Evolutionary conservation across 768 basidiomycete species (phyloP).

Genomic region (Pholiota molesta): DNA sequence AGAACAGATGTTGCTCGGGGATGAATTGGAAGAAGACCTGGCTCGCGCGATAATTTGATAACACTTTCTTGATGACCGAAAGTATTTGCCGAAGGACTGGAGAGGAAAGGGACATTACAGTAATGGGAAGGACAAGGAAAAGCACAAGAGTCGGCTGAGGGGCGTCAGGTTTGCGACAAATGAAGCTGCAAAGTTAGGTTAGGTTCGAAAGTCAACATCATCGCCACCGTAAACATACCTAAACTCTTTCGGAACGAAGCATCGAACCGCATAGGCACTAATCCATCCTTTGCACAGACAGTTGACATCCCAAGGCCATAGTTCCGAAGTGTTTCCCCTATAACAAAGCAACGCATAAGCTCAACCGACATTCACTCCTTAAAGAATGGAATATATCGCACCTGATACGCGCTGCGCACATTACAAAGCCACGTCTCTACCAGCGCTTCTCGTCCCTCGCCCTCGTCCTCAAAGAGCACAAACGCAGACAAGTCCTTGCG

Average conservation of each 20-base stretch:
- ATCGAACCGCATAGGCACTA: slow-evolving; percentile 68
- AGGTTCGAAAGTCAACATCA: not conserved
- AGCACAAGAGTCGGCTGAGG: slow-evolving; percentile 54
- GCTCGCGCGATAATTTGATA: slow-evolving; percentile 35
- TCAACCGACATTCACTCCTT: not conserved
- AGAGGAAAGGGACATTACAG: slow-evolving; percentile 65
- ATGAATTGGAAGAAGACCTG: slow-evolving; percentile 74
- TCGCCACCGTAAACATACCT: slow-evolving; percentile 37
- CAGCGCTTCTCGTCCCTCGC: slow-evolving; percentile 44
- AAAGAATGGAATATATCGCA: slow-evolving; percentile 34
- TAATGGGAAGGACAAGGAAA: slow-evolving; percentile 67
- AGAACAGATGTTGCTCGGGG: slow-evolving; percentile 62
- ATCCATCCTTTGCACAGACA: slow-evolving; percentile 52
- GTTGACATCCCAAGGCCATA: slow-evolving; percentile 54
- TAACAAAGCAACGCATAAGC: slow-evolving; percentile 7
- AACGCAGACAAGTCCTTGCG: slow-evolving; percentile 71
- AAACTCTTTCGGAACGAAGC: slow-evolving; percentile 68
- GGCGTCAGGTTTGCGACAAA: slow-evolving; percentile 49
- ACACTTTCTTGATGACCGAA: slow-evolving; percentile 60
- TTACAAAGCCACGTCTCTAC: slow-evolving; percentile 64
- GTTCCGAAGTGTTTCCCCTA: slow-evolving; percentile 67
- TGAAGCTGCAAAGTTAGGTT: slow-evolving; percentile 38
- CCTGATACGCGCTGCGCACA: slow-evolving; percentile 59
- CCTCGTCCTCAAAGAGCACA: slow-evolving; percentile 68
- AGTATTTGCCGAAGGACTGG: slow-evolving; percentile 71